Evolutionary conservation across 805 yeast genomes (phyloP).

Genomic region (Kodamaea laetipori): DNA sequence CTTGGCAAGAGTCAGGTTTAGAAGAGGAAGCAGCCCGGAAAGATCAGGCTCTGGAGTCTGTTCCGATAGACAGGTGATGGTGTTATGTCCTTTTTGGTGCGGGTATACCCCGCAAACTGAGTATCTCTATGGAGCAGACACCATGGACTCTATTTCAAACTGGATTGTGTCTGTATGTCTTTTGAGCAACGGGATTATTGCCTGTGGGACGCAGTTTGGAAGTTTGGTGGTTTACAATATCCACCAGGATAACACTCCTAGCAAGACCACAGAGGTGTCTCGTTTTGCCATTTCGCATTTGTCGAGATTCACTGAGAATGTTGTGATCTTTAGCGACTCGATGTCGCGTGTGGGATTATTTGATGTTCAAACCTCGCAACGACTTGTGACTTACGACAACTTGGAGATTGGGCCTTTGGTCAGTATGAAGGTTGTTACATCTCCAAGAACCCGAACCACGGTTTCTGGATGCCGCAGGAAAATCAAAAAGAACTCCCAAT

Average conservation of each 20-base stretch:
- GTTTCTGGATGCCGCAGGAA: constrained; percentile 1
- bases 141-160: constrained; percentile 16
- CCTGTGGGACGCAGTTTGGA: constrained; percentile 39
- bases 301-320: constrained; percentile 19
- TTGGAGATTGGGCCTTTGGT: constrained; percentile 27
- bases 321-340: constrained; percentile 29
- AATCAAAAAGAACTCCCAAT: not conserved
- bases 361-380: constrained; percentile 15
- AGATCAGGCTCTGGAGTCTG: constrained; percentile 3
- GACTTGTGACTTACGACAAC: constrained; percentile 19
- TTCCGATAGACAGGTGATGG: constrained; percentile 13
- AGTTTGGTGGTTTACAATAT: constrained; percentile 24
- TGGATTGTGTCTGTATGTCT: constrained; percentile 30
- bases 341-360: constrained; percentile 35
- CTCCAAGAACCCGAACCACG: not conserved
- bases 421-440: constrained; percentile 19
- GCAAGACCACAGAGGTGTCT: constrained; percentile 22
- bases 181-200: constrained; percentile 17
- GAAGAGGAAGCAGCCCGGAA: constrained; percentile 1
- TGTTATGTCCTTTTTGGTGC: constrained; percentile 20
- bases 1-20: constrained; percentile 5
- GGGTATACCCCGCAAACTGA: constrained; percentile 12
- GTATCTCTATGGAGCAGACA: constrained; percentile 15
- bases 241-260: constrained; percentile 17
- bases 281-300: constrained; percentile 27